phyloP scores from a whole-genome alignment of 1,284 basidiomycete genomes.

The Heterobasidion irregulare region DNA sequence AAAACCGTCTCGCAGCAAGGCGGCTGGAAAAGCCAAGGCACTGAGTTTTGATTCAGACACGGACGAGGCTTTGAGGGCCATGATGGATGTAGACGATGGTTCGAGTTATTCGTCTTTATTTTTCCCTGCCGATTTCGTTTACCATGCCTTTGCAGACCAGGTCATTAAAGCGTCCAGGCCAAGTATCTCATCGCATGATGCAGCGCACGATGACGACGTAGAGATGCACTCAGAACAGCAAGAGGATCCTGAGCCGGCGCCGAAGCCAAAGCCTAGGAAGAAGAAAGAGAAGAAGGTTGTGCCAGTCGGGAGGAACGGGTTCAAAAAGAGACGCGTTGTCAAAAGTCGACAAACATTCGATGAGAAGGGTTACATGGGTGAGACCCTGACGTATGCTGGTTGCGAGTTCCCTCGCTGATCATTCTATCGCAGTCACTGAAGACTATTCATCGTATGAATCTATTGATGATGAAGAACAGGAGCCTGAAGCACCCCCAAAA shows the following conservation, averaged over 20 bases:
- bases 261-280: constrained; percentile 43
- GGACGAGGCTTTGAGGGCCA: constrained; percentile 40
- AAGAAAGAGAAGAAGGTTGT: constrained; percentile 59
- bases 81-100: constrained; percentile 78
- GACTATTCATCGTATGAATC: constrained; percentile 78
- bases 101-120: not conserved
- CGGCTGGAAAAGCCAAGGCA: constrained; percentile 19
- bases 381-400: not conserved
- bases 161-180: constrained; percentile 9
- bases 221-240: constrained; percentile 23
- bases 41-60: constrained; percentile 28
- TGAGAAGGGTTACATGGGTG: constrained; percentile 66
- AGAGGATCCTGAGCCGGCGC: constrained; percentile 23
- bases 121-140: too few relatives aligned
- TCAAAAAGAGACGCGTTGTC: constrained; percentile 60
- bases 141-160: constrained; percentile 4
- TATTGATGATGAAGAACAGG: constrained; percentile 49
- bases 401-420: not conserved
- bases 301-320: constrained; percentile 62
- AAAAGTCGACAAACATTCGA: constrained; percentile 50
- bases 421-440: constrained; percentile 44
- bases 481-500: constrained; percentile 20
- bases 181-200: constrained; percentile 11
- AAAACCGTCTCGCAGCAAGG: constrained; percentile 8
- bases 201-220: constrained; percentile 15